phyloP scores from a whole-genome alignment of 805 yeast genomes.

The Sugiyamaella qingdaonensis region DNA sequence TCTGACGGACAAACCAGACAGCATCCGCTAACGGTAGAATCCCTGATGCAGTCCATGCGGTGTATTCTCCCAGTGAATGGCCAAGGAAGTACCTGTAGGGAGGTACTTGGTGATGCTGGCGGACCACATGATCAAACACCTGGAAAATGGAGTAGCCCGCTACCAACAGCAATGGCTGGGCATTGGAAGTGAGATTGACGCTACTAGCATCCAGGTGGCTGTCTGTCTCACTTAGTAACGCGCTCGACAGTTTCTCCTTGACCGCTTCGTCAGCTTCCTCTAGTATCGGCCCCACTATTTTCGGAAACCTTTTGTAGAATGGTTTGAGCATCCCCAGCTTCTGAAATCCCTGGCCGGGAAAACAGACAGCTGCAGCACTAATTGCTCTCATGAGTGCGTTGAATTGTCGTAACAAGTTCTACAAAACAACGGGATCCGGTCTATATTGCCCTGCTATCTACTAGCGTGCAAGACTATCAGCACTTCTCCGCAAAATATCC shows the following conservation, averaged over 20 bases:
- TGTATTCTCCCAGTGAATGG: constrained; percentile 51
- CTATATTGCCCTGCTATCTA: no score
- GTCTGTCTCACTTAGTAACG: constrained; percentile 16
- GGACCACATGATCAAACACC: constrained; percentile 22
- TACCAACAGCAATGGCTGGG: constrained; percentile 52
- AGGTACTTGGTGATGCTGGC: constrained; percentile 15
- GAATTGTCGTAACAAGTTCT: no score
- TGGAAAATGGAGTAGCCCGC: constrained; percentile 36
- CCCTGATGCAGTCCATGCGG: constrained; percentile 41
- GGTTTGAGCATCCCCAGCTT: constrained; percentile 29
- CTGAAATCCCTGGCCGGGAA: constrained; percentile 37
- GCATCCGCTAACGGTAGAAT: constrained; percentile 35
- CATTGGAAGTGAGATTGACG: constrained; percentile 39
- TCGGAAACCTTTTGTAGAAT: constrained; percentile 22
- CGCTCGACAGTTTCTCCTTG: constrained; percentile 17
- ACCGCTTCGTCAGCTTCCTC: constrained; percentile 29
- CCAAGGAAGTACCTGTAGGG: constrained; percentile 35
- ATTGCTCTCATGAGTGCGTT: not conserved
- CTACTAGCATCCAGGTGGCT: constrained; percentile 10
- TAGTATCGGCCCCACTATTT: constrained; percentile 25
- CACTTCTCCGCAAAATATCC: no score
- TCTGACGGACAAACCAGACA: constrained; percentile 40
- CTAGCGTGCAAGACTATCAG: no score
- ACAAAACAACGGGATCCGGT: no score
- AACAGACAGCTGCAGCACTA: constrained; percentile 10